Percentiles rank a stretch among this genome's conserved stretches.
phyloP scores from a whole-genome alignment of 2,329 filamentous ascomycete species.

The Sclerotiophoma versabilis region DNA sequence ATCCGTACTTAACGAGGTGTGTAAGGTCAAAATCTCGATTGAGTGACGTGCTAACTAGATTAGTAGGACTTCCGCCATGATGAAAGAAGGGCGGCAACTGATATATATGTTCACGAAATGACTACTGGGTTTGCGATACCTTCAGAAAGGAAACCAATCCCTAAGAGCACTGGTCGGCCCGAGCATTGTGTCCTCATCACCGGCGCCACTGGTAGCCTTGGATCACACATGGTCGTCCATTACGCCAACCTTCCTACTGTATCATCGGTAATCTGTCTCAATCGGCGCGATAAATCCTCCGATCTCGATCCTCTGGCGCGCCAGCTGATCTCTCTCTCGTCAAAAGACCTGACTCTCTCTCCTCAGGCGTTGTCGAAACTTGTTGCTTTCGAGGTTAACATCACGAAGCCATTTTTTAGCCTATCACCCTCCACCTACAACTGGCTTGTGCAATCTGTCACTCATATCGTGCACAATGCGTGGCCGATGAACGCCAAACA shows the following conservation, averaged over 20 bases:
- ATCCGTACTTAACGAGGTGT: background rate
- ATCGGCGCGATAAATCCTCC: slow-evolving; percentile 45
- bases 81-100: background rate
- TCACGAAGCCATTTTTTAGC: slow-evolving; percentile 58
- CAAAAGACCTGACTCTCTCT: slow-evolving; percentile 16
- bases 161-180: background rate
- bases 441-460: slow-evolving; percentile 48
- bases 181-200: slow-evolving; percentile 46
- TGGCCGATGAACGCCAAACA: slow-evolving; percentile 65
- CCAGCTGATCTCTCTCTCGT: slow-evolving; percentile 46
- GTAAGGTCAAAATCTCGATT: background rate
- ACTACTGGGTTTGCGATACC: background rate
- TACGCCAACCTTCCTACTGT: slow-evolving; percentile 40
- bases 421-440: slow-evolving; percentile 52
- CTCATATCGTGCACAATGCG: slow-evolving; percentile 63
- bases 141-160: background rate
- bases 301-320: slow-evolving; percentile 35
- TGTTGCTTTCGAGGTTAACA: slow-evolving; percentile 58
- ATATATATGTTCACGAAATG: background rate
- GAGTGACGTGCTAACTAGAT: background rate
- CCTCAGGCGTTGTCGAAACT: slow-evolving; percentile 46
- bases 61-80: slow-evolving; percentile 7
- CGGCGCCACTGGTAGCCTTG: slow-evolving; percentile 52
- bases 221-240: slow-evolving; percentile 45
- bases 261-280: slow-evolving; percentile 55